These are phyloP conservation scores for Daldinia caldariorum DNA, from an alignment of 495 filamentous ascomycete species.

Conservation along the genomic window DNA sequence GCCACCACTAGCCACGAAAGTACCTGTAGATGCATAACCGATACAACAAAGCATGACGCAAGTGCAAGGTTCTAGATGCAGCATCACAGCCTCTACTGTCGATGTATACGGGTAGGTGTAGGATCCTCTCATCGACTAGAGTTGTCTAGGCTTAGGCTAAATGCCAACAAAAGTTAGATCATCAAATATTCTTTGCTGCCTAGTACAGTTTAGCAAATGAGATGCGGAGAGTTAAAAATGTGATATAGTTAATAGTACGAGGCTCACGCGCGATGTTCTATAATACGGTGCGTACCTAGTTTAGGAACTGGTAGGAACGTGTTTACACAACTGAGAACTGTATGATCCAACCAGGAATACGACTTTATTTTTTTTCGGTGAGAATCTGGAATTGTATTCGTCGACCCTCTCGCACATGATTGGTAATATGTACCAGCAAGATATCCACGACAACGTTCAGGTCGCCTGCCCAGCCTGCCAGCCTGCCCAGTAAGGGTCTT, in stretches of 20 bases:
- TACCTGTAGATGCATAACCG: conserved; percentile 16
- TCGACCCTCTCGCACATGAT: conserved; percentile 19
- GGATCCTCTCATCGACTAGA: conserved; percentile 27
- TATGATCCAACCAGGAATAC: conserved; percentile 27
- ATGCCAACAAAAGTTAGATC: conserved; percentile 18
- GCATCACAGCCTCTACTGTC: conserved; percentile 27
- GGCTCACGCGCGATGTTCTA: conserved; percentile 20
- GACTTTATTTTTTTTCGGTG: conserved; percentile 37
- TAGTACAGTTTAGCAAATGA: neutral
- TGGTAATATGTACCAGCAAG: conserved; percentile 25
- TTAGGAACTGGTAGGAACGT: neutral
- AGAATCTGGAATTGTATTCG: conserved; percentile 36
- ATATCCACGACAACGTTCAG: conserved; percentile 20
- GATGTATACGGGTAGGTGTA: conserved; percentile 38
- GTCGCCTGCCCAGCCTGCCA: neutral
- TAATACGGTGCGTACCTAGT: conserved; percentile 8
- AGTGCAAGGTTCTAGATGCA: conserved; percentile 46
- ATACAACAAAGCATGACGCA: conserved; percentile 50
- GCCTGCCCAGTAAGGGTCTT: conserved; percentile 18
- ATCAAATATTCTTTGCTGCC: conserved; percentile 8
- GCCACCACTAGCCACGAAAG: conserved; percentile 17
- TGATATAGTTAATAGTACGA: conserved; percentile 17
- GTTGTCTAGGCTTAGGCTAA: conserved; percentile 1
- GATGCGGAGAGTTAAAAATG: conserved; percentile 13
- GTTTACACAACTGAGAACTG: conserved; percentile 13